Evolutionary conservation across 2,329 filamentous ascomycete genomes (phyloP).

Genomic region (Gaeumannomyces sp.): DNA sequence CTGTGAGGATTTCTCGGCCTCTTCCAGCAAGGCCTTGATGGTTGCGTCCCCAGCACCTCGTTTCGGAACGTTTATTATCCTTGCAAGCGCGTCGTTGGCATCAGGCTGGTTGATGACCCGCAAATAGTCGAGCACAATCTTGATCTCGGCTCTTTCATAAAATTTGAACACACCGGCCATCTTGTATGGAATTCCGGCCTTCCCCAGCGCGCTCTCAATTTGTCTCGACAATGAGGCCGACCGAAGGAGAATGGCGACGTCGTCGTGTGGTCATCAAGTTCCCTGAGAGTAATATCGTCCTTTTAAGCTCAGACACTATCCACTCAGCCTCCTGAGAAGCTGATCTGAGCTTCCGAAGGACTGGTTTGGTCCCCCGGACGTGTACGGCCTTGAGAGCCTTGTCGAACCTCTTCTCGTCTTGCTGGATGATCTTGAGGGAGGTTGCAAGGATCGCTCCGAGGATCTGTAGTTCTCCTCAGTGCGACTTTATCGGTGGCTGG

Average conservation of each 20-base stretch:
- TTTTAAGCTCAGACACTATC: constrained; percentile 78
- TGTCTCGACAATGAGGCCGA: constrained; percentile 76
- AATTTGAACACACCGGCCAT: constrained; percentile 92
- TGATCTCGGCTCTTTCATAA: constrained; percentile 86
- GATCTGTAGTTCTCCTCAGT: constrained; percentile 94
- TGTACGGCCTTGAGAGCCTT: constrained; percentile 79
- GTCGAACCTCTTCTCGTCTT: constrained; percentile 73
- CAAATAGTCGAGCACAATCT: constrained; percentile 80
- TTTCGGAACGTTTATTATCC: constrained; percentile 78
- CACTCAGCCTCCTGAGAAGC: constrained; percentile 73
- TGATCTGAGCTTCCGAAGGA: constrained; percentile 67
- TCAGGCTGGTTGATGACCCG: constrained; percentile 77
- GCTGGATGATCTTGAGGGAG: constrained; percentile 82
- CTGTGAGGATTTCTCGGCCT: constrained; percentile 63
- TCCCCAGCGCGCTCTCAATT: constrained; percentile 78
- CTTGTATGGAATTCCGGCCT: constrained; percentile 75
- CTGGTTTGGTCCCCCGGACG: constrained; percentile 69
- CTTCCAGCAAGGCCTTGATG: constrained; percentile 65
- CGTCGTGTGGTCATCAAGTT: constrained; percentile 64
- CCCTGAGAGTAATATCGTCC: constrained; percentile 65
- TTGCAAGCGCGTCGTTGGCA: constrained; percentile 78
- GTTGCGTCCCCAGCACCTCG: constrained; percentile 77
- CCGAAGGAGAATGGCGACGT: constrained; percentile 82
- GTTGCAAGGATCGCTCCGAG: constrained; percentile 76
- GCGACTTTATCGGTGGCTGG: constrained; percentile 74